Percentiles rank a stretch among this genome's conserved stretches.
Conservation (phyloP, 257 asterid genomes). For the Schizonepeta tenuifolia region DNA sequence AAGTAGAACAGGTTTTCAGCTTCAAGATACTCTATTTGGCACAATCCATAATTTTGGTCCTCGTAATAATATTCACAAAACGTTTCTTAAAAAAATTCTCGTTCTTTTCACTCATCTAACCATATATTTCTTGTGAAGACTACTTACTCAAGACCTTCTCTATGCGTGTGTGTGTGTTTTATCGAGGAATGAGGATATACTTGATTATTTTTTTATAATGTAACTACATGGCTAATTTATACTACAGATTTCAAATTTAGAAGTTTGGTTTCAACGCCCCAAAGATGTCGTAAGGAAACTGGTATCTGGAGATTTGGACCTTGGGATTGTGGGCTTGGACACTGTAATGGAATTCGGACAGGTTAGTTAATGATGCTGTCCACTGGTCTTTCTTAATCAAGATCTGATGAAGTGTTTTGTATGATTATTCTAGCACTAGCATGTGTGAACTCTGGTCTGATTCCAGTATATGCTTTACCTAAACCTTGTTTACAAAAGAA, state of each 20-base stretch:
- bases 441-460: conserved; percentile 19
- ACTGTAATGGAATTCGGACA: conserved; percentile 79
- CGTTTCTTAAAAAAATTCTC: no score
- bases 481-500: neutral
- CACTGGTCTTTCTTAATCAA: conserved; percentile 17
- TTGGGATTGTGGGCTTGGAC: conserved; percentile 97
- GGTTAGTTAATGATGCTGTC: conserved; percentile 47
- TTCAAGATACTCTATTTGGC: no score
- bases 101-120: neutral
- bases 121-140: conserved; percentile 5
- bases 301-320: conserved; percentile 94
- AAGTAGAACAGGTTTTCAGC: no score
- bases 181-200: neutral
- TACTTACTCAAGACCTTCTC: neutral
- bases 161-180: neutral
- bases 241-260: conserved; percentile 74
- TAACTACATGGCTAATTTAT: conserved; percentile 28
- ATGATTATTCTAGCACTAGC: conserved; percentile 11
- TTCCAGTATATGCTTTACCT: neutral
- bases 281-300: conserved; percentile 92
- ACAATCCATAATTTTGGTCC: no score
- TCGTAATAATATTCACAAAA: no score
- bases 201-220: conserved; percentile 13
- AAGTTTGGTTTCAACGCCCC: conserved; percentile 99
- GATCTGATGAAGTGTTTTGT: conserved; percentile 17